Base-by-base conservation (phyloP, 1,284 basidiomycete genomes). In the Sporisorium graminicola region DNA sequence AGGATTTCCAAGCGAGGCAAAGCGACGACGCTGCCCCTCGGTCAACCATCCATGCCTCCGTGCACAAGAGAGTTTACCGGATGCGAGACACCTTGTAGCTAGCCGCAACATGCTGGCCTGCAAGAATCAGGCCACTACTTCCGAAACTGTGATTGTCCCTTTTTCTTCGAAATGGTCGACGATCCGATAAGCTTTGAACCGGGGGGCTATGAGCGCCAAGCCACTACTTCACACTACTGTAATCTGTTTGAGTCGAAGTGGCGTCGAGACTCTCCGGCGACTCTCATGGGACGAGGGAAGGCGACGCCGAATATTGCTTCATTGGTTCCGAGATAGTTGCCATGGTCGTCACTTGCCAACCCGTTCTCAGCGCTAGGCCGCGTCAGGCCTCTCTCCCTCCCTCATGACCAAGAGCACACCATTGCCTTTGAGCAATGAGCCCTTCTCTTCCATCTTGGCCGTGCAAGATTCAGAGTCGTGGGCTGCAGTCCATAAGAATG, bases 301-400 rank as follows among this genome's bases (percentile, higher is more conserved):
- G 46, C 46, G 46, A 49, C 46, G 24, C 27, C 26, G 46, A 18
- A 16, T 49, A 14, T 49, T 18, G 46, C 5, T 29, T n/a, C 2
- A 20, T 49, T 26, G 46, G 46, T 29, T 49, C 46, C 46, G 46
- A 49, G 46, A 27, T 14, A n/a, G n/a, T n/a, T 35, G 35, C 12
- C 7, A 35, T 3, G 8, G 14, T 35, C 35, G 35, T 13, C 3
- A 14, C 5, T 35, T 35, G 8, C 13, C 5, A 35, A 9, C 13
- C 35, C 35, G 10, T 13, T 37, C 10, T 14, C 14, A 13, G 35
- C 35, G 35, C 10, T 37, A 13, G 35, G 3, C 7, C 35, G 7
- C 35, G 35, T 37, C 12, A 6, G 35, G 35, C n/a, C n/a, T 37
- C 10, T 37, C 35, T 37, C 35, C 20, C 22, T 44, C 43, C 22